Evolutionary conservation across 2,329 filamentous ascomycete genomes (phyloP).

Genomic region (Trichoderma semiorbis): DNA sequence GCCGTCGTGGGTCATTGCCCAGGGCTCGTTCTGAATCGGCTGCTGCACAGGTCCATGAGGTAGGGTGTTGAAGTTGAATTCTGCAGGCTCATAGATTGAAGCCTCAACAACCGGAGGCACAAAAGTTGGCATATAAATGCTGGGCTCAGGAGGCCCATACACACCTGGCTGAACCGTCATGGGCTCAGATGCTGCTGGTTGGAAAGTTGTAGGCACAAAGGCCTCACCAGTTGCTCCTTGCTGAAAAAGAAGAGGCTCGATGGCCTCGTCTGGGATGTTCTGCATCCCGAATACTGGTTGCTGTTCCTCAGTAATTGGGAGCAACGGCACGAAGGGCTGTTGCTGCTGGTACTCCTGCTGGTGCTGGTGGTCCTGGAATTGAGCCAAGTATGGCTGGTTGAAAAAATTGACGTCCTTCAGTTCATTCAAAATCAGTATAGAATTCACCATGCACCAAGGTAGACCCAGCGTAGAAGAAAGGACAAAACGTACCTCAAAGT

Average conservation of each 20-base stretch:
- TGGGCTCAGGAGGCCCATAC: background rate
- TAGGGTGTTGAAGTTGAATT: background rate
- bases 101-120: background rate
- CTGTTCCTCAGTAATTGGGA: background rate
- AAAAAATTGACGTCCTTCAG: slow-evolving; percentile 8
- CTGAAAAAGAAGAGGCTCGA: background rate
- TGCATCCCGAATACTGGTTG: background rate
- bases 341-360: background rate
- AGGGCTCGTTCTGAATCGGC: background rate
- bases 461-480: background rate
- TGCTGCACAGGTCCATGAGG: background rate
- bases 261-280: background rate
- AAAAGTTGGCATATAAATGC: background rate
- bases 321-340: background rate
- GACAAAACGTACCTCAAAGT: slow-evolving; percentile 19
- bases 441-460: background rate
- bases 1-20: background rate
- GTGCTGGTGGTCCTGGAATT: background rate
- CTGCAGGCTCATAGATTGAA: background rate
- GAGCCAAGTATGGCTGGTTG: background rate
- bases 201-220: background rate
- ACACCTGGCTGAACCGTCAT: background rate
- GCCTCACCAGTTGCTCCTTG: background rate
- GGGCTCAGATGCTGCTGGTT: background rate
- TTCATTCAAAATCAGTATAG: background rate